These are phyloP conservation scores for Hyphodiscus hymeniophilus DNA, from an alignment of 495 filamentous ascomycete species.

Conservation along the genomic window DNA sequence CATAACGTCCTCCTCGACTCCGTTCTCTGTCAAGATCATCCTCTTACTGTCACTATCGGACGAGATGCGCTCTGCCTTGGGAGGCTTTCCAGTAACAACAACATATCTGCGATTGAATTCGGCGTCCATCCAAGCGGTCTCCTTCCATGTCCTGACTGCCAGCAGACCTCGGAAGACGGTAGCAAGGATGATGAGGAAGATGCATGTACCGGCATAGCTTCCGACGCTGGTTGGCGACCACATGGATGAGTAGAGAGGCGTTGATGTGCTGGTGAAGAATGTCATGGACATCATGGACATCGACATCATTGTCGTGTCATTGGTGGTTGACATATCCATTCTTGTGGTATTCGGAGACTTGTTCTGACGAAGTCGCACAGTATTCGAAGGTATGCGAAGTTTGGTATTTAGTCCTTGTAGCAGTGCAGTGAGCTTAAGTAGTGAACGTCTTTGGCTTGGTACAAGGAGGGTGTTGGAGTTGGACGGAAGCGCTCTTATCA, in stretches of 20 bases:
- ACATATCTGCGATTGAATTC: constrained; percentile 69
- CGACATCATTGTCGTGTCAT: background rate
- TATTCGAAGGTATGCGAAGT: too few species aligned
- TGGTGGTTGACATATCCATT: constrained; percentile 22
- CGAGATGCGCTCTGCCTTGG: constrained; percentile 45
- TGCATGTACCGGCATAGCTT: constrained; percentile 74
- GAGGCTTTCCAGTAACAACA: constrained; percentile 55
- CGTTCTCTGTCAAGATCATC: constrained; percentile 53
- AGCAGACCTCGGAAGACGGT: constrained; percentile 58
- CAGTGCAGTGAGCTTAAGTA: too few species aligned
- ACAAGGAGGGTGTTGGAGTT: background rate
- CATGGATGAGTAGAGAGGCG: constrained; percentile 60
- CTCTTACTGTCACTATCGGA: constrained; percentile 49
- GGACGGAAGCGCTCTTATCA: background rate
- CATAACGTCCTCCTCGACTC: constrained; percentile 64
- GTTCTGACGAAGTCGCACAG: background rate
- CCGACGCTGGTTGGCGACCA: constrained; percentile 67
- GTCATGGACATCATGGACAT: constrained; percentile 34
- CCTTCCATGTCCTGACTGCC: constrained; percentile 52
- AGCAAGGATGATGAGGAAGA: constrained; percentile 73
- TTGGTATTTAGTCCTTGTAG: too few species aligned
- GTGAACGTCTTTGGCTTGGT: too few species aligned
- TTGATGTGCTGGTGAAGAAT: constrained; percentile 58
- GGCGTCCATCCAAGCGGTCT: constrained; percentile 45
- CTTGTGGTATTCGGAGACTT: background rate